phyloP scores from a whole-genome alignment of 805 yeast species.

The Saturnispora mendoncae region DNA sequence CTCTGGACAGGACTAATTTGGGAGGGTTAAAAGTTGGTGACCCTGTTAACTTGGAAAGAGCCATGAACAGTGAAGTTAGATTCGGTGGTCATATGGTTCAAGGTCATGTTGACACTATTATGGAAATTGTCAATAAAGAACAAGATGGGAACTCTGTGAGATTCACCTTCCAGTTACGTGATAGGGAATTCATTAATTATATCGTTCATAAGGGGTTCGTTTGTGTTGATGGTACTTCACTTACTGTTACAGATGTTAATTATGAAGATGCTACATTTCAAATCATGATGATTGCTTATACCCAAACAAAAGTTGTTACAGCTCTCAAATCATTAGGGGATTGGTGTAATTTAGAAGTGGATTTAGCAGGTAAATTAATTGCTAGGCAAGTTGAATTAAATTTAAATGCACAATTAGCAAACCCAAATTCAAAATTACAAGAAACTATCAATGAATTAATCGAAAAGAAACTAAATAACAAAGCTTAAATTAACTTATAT shows the following conservation, averaged over 20 bases:
- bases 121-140: conserved; percentile 43
- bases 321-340: conserved; percentile 57
- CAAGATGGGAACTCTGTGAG: conserved; percentile 71
- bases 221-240: conserved; percentile 85
- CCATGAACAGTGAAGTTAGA: conserved; percentile 69
- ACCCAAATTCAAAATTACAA: conserved; percentile 41
- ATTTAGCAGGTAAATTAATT: conserved; percentile 82
- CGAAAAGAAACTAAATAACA: conserved; percentile 34
- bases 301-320: conserved; percentile 73
- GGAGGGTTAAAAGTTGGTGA: conserved; percentile 50
- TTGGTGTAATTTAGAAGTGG: conserved; percentile 85
- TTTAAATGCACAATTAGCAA: conserved; percentile 44
- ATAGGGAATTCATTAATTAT: conserved; percentile 51
- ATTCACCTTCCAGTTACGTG: conserved; percentile 66
- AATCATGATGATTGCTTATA: conserved; percentile 86
- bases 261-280: conserved; percentile 49
- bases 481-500: not conserved
- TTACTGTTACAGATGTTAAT: conserved; percentile 79
- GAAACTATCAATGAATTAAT: conserved; percentile 41
- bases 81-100: conserved; percentile 98
- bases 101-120: conserved; percentile 93
- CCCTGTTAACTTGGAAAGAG: conserved; percentile 84
- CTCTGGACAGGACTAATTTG: conserved; percentile 71
- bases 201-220: conserved; percentile 95
- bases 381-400: conserved; percentile 71